Evolutionary conservation across 2,329 filamentous ascomycete species (phyloP).

Genomic region (Phyllosticta paracitricarpa): DNA sequence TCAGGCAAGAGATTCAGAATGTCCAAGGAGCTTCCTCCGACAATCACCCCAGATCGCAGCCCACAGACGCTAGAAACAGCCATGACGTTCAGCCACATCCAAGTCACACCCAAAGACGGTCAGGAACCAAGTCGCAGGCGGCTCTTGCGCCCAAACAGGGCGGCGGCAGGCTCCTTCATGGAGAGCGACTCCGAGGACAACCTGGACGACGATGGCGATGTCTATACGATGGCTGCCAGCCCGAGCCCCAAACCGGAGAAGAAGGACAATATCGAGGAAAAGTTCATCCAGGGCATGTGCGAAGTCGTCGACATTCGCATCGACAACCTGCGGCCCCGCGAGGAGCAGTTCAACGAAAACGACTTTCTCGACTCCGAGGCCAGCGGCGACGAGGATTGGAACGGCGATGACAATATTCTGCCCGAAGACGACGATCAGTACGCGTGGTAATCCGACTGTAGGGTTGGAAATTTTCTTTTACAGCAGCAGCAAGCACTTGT

Average conservation of each 20-base stretch:
- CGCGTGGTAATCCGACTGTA: constrained; percentile 21
- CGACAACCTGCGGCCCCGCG: constrained; percentile 64
- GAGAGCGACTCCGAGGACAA: background rate
- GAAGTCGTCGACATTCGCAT: constrained; percentile 60
- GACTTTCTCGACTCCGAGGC: constrained; percentile 59
- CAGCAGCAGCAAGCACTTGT: background rate
- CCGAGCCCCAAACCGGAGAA: background rate
- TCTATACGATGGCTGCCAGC: background rate
- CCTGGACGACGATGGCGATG: background rate
- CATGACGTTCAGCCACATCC: background rate
- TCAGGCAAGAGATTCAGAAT: constrained; percentile 34
- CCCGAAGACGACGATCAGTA: constrained; percentile 25
- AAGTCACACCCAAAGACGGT: background rate
- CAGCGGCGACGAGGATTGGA: constrained; percentile 49
- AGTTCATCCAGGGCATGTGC: constrained; percentile 57
- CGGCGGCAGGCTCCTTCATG: background rate
- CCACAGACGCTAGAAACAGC: background rate
- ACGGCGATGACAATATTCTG: constrained; percentile 43
- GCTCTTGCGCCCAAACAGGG: constrained; percentile 2
- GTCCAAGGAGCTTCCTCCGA: constrained; percentile 23
- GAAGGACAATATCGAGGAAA: constrained; percentile 13
- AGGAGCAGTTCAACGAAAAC: constrained; percentile 57
- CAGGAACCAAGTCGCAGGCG: background rate
- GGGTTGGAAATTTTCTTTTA: background rate
- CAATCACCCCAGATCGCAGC: background rate